Evolutionary conservation across 2,329 filamentous ascomycete species (phyloP), one percentile per base, ranked within the genome.

Genomic region (Trichoderma breve): DNA sequence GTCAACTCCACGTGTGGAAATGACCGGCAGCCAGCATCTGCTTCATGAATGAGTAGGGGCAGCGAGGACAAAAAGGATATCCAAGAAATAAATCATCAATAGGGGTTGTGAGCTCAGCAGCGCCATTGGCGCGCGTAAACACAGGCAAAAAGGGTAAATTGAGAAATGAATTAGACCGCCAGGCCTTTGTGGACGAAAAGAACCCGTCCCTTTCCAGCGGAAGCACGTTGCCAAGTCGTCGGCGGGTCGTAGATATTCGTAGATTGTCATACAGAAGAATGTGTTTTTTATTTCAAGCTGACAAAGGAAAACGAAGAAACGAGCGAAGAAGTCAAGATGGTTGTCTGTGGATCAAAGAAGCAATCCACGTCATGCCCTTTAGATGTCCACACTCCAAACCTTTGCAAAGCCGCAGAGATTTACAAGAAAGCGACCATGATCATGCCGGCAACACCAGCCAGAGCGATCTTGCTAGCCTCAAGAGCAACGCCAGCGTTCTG

Each of bases 351-450:
- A 58, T 36, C 21, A 24, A 57, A 60, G 32, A 24, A 26, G 55
- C 1, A 30, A 36, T 26, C 66, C 66, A 12, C 39, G n/a, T 53
- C 66, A 47, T 21, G 28, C 21, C 11, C 26, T 8, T 21, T n/a
- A 15, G 3, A 26, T 15, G n/a, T 47, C 51, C 66, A 28, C 53
- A 18, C 58, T 30, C 43, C 5, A n/a, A n/a, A n/a, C n/a, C n/a
- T n/a, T 39, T 57, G 32, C 18, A 24, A n/a, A n/a, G 34, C 24
- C 57, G 24, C 28, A 26, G 11, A 34, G 26, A 15, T 71, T 83
- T 87, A 90, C 78, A 89, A 79, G 71, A 89, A 74, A n/a, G 83
- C 85, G 18, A 84, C 84, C 61, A 82, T 82, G n/a, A 86, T 77
- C 75, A 87, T 83, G 68, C 86, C 87, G 57, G 83, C 83, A 60